These are phyloP conservation scores for Tylopilus sp. DNA, from an alignment of 768 basidiomycete genomes.

Conservation along the genomic window DNA sequence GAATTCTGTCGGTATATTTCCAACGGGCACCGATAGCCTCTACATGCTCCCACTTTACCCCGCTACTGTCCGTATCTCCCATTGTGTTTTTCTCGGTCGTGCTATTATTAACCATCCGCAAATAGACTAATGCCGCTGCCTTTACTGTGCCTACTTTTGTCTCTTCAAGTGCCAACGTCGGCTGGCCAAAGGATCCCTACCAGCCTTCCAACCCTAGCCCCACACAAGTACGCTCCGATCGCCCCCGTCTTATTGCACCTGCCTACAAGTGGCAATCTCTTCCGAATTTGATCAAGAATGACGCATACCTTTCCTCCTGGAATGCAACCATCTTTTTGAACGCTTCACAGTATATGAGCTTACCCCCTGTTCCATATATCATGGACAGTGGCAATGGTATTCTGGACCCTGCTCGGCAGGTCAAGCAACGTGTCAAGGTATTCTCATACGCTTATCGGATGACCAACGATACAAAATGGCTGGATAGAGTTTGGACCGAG, in stretches of 20 bases:
- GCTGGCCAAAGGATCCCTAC: slow-evolving; percentile 83
- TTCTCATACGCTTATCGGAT: slow-evolving; percentile 88
- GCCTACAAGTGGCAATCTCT: slow-evolving; percentile 88
- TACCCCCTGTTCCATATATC: slow-evolving; percentile 65
- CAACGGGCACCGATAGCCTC: slow-evolving; percentile 74
- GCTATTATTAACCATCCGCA: not conserved
- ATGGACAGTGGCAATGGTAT: slow-evolving; percentile 88
- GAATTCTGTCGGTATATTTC: slow-evolving; percentile 59
- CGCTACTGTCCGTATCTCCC: slow-evolving; percentile 66
- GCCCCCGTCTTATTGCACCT: slow-evolving; percentile 91
- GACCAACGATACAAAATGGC: slow-evolving; percentile 91
- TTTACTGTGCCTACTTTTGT: slow-evolving; percentile 73
- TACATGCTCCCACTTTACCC: slow-evolving; percentile 86
- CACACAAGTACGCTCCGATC: slow-evolving; percentile 66
- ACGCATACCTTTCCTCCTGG: slow-evolving; percentile 87
- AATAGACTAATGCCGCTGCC: slow-evolving; percentile 70
- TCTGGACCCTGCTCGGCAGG: slow-evolving; percentile 82
- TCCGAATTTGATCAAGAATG: slow-evolving; percentile 67
- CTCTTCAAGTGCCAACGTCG: slow-evolving; percentile 43
- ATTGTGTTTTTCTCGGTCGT: not conserved
- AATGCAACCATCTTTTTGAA: slow-evolving; percentile 89
- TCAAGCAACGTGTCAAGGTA: slow-evolving; percentile 91
- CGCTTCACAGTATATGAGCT: slow-evolving; percentile 67
- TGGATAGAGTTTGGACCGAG: slow-evolving; percentile 81
- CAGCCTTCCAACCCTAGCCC: slow-evolving; percentile 58